phyloP scores from a whole-genome alignment of 441 rosid genomes.

The Adansonia madagascariensis region DNA sequence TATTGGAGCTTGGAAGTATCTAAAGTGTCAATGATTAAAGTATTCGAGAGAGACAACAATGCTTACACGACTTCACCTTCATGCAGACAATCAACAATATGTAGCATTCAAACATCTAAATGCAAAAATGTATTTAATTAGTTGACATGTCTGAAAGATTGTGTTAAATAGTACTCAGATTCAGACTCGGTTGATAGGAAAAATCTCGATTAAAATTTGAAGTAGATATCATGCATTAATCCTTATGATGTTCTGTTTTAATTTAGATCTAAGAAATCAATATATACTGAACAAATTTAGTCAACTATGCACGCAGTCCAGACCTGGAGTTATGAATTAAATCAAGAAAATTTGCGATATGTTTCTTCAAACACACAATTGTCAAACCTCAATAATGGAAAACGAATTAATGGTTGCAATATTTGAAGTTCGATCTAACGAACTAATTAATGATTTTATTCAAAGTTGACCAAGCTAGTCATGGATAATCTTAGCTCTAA shows the following conservation, averaged over 20 bases:
- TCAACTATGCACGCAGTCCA: neutral
- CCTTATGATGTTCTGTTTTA: neutral
- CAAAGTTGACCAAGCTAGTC: conserved; percentile 14
- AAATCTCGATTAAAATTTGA: neutral
- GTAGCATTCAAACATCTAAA: neutral
- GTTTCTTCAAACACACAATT: neutral
- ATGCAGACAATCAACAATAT: neutral
- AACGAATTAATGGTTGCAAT: neutral
- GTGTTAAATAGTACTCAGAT: neutral
- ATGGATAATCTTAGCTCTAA: neutral
- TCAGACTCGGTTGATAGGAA: neutral
- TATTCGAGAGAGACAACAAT: neutral
- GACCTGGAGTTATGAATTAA: neutral
- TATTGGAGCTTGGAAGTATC: neutral
- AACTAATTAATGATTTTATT: conserved; percentile 5
- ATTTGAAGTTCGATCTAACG: conserved; percentile 12
- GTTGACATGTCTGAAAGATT: neutral
- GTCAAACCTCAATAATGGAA: conserved; percentile 1
- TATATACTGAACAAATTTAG: neutral
- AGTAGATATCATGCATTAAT: neutral
- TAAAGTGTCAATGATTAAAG: neutral
- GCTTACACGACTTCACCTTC: neutral
- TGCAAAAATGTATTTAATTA: neutral
- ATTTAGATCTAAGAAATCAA: neutral
- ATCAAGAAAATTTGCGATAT: neutral